These are phyloP conservation scores for Cryptococcus maquisensis DNA, from an alignment of 1,284 basidiomycete species.

Conservation along the genomic window DNA sequence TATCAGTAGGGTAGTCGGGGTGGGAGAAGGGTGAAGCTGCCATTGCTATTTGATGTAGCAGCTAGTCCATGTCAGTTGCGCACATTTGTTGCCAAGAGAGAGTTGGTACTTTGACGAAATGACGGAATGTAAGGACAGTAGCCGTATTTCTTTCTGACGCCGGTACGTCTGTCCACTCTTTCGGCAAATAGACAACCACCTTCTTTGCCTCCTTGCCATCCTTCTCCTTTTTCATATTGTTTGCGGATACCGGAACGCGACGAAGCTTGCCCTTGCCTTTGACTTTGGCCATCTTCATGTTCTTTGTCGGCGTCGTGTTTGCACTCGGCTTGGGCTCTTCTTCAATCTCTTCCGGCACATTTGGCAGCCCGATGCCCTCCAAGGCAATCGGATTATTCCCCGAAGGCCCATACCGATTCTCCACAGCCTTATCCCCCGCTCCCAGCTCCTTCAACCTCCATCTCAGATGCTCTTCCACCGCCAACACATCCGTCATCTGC, in stretches of 20 bases:
- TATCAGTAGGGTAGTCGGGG: slow-evolving; percentile 38
- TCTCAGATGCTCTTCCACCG: slow-evolving; percentile 48
- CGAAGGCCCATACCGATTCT: slow-evolving; percentile 41
- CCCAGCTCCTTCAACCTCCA: slow-evolving; percentile 49
- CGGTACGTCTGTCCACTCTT: slow-evolving; percentile 43
- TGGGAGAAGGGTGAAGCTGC: slow-evolving; percentile 46
- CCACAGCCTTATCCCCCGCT: slow-evolving; percentile 40
- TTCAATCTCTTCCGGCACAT: background rate
- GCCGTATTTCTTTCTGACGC: slow-evolving; percentile 44
- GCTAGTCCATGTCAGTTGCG: slow-evolving; percentile 18
- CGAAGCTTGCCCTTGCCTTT: slow-evolving; percentile 28
- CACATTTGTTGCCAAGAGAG: background rate
- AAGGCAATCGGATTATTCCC: slow-evolving; percentile 35
- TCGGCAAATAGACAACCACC: slow-evolving; percentile 34
- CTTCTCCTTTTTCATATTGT: background rate
- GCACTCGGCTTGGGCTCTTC: background rate
- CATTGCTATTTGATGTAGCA: slow-evolving; percentile 42
- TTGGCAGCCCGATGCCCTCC: slow-evolving; percentile 35
- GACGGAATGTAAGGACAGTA: slow-evolving; percentile 45
- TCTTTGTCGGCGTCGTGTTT: slow-evolving; percentile 12
- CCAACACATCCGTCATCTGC: slow-evolving; percentile 49
- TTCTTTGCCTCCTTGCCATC: slow-evolving; percentile 14
- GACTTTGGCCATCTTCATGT: slow-evolving; percentile 26
- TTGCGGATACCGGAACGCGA: slow-evolving; percentile 13
- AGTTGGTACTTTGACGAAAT: slow-evolving; percentile 44